Conservation (phyloP, 1,284 basidiomycete genomes). For the Moesziomyces sp. region DNA sequence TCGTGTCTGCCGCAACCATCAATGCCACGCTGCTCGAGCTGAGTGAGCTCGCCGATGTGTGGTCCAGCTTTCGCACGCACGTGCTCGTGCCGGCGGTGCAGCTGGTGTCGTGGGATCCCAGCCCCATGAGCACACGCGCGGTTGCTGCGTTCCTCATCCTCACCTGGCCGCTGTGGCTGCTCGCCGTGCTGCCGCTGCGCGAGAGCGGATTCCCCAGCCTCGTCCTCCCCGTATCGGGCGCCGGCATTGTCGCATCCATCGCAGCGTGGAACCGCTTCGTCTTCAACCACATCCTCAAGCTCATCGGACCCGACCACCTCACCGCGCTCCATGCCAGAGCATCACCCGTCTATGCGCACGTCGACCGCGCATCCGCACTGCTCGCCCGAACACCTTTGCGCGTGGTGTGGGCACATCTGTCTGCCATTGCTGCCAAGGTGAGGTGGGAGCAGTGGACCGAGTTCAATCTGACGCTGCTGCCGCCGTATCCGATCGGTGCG, state of each 20-base stretch:
- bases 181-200: constrained; percentile 55
- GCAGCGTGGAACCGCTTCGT: constrained; percentile 1
- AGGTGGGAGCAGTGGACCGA: constrained; percentile 34
- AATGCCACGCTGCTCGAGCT: constrained; percentile 60
- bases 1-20: constrained; percentile 39
- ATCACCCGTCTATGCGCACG: constrained; percentile 18
- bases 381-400: constrained; percentile 25
- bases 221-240: constrained; percentile 39
- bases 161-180: constrained; percentile 63
- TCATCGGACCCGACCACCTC: constrained; percentile 23
- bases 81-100: constrained; percentile 49
- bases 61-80: constrained; percentile 39
- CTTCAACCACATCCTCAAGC: constrained; percentile 18
- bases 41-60: constrained; percentile 60
- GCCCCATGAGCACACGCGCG: constrained; percentile 43
- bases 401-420: constrained; percentile 7
- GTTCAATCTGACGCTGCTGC: constrained; percentile 49
- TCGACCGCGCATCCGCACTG: constrained; percentile 12
- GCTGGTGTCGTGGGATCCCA: constrained; percentile 54
- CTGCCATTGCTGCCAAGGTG: constrained; percentile 3
- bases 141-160: constrained; percentile 57
- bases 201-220: constrained; percentile 34
- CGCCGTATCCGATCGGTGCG: constrained; percentile 63
- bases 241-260: constrained; percentile 20
- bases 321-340: constrained; percentile 19